phyloP scores from a whole-genome alignment of 768 basidiomycete genomes.

The Pulveroboletus ravenelii region DNA sequence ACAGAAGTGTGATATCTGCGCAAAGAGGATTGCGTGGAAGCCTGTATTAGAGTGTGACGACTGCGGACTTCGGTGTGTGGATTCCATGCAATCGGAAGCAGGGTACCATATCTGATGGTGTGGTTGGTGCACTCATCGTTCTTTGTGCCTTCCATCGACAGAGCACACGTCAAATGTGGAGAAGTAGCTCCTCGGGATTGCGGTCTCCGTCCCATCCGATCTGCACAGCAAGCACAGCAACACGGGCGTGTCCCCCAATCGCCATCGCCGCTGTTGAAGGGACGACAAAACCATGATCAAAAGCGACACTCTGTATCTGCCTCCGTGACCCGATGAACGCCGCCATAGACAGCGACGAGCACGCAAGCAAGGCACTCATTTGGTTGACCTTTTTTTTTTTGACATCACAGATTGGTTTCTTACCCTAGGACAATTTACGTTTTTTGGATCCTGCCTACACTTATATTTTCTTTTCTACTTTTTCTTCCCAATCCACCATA shows the following conservation, averaged over 20 bases:
- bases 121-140: slow-evolving; percentile 1
- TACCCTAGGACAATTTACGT: slow-evolving; percentile 10
- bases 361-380: slow-evolving; percentile 4
- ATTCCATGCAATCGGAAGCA: slow-evolving; percentile 8
- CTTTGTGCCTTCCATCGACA: slow-evolving; percentile 27
- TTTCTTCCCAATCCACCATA: slow-evolving; percentile 5
- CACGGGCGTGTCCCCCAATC: slow-evolving; percentile 22
- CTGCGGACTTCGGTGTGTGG: slow-evolving; percentile 65
- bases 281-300: slow-evolving; percentile 22
- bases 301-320: slow-evolving; percentile 25
- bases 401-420: slow-evolving; percentile 3
- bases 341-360: slow-evolving; percentile 14
- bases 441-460: background rate
- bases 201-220: slow-evolving; percentile 46
- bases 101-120: slow-evolving; percentile 16
- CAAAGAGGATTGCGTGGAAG: slow-evolving; percentile 82
- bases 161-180: slow-evolving; percentile 85
- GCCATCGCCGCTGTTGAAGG: slow-evolving; percentile 26
- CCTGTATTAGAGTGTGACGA: slow-evolving; percentile 85
- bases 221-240: slow-evolving; percentile 22
- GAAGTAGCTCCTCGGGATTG: slow-evolving; percentile 79
- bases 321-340: slow-evolving; percentile 25
- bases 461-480: background rate
- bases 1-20: slow-evolving; percentile 78
- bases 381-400: slow-evolving; percentile 3